Conservation (phyloP, 1,284 basidiomycete species). For the Gymnopus androsaceus region DNA sequence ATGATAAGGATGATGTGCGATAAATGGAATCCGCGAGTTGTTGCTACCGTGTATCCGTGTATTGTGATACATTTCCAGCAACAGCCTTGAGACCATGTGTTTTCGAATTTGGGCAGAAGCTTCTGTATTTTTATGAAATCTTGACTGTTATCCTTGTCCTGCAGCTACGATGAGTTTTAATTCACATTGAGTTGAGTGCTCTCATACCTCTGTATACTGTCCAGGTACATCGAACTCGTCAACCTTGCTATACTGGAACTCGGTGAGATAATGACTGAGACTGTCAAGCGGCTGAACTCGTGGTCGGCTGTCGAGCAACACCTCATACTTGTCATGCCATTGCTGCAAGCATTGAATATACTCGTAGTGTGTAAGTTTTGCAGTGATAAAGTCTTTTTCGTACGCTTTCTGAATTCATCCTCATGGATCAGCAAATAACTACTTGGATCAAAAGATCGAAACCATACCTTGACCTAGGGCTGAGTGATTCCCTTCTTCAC, state of each 20-base stretch:
- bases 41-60: constrained; percentile 94
- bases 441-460: constrained; percentile 1
- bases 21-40: constrained; percentile 86
- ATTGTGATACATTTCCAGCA: constrained; percentile 92
- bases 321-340: constrained; percentile 95
- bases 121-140: constrained; percentile 92
- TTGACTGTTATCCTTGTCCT: constrained; percentile 95
- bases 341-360: constrained; percentile 89
- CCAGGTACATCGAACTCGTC: constrained; percentile 99
- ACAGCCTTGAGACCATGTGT: constrained; percentile 82
- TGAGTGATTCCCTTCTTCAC: constrained; percentile 81
- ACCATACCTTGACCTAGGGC: constrained; percentile 63
- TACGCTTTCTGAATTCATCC: constrained; percentile 74
- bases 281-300: constrained; percentile 87
- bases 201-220: constrained; percentile 89
- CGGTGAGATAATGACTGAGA: constrained; percentile 91
- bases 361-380: constrained; percentile 80
- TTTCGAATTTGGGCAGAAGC: constrained; percentile 90
- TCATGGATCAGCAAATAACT: neutral
- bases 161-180: constrained; percentile 16
- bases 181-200: constrained; percentile 3
- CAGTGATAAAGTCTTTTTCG: constrained; percentile 87
- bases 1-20: constrained; percentile 89
- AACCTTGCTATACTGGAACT: constrained; percentile 98
- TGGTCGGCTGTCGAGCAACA: constrained; percentile 80